Evolutionary conservation across 2,329 filamentous ascomycete species (phyloP).

Genomic region (Trichoderma aggressivum): DNA sequence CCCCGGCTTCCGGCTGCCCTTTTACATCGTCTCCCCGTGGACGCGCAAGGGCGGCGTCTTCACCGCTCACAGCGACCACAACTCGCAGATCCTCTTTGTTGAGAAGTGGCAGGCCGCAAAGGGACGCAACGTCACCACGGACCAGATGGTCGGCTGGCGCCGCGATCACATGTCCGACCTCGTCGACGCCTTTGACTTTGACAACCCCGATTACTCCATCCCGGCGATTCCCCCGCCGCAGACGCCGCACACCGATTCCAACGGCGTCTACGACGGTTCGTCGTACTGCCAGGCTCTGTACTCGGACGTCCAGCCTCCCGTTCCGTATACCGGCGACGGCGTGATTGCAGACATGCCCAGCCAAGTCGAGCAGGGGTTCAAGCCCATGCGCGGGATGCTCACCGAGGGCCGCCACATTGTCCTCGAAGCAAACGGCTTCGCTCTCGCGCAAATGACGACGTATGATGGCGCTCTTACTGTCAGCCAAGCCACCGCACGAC

Average conservation of each 20-base stretch:
- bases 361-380: constrained; percentile 52
- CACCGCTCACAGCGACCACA: constrained; percentile 53
- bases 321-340: constrained; percentile 43
- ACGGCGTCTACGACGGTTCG: constrained; percentile 45
- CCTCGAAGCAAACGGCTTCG: constrained; percentile 45
- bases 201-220: constrained; percentile 47
- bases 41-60: constrained; percentile 52
- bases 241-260: constrained; percentile 39
- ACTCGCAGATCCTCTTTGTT: constrained; percentile 52
- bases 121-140: constrained; percentile 37
- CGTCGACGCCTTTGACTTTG: constrained; percentile 41
- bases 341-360: constrained; percentile 37
- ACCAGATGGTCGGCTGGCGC: constrained; percentile 32
- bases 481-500: constrained; percentile 22
- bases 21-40: constrained; percentile 55
- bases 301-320: constrained; percentile 37
- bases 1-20: constrained; percentile 47
- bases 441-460: constrained; percentile 36
- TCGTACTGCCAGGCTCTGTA: constrained; percentile 42
- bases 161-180: constrained; percentile 35
- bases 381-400: constrained; percentile 47
- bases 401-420: constrained; percentile 55
- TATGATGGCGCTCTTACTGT: constrained; percentile 21
- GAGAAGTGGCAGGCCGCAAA: constrained; percentile 44
- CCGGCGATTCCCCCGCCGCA: constrained; percentile 44